Percentiles rank a stretch among this genome's conserved stretches.
phyloP scores from a whole-genome alignment of 2,329 filamentous ascomycete species.

The Raffaelea deltoideospora region DNA sequence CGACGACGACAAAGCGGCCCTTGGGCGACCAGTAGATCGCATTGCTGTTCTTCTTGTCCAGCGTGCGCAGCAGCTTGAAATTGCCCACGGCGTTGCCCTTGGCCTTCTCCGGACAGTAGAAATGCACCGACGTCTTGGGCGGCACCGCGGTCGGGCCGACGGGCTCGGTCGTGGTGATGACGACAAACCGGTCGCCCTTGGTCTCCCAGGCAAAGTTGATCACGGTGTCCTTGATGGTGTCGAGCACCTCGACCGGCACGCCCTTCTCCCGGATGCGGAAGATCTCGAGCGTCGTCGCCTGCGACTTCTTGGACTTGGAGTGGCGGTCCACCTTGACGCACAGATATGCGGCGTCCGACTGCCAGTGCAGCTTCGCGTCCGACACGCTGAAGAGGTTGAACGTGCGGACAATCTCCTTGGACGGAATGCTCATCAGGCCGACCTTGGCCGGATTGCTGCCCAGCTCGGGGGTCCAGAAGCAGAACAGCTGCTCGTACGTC shows the following conservation, averaged over 20 bases:
- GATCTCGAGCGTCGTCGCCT: constrained; percentile 93
- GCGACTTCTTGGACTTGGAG: constrained; percentile 97
- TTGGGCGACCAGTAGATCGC: constrained; percentile 98
- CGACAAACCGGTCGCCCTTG: constrained; percentile 91
- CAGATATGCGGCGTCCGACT: constrained; percentile 83
- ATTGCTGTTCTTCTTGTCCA: constrained; percentile 99
- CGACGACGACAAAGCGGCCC: constrained; percentile 88
- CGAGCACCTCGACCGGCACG: constrained; percentile 93
- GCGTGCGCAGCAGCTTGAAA: constrained; percentile 88
- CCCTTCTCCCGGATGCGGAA: constrained; percentile 97
- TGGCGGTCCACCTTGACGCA: constrained; percentile 98
- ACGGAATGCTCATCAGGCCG: constrained; percentile 87
- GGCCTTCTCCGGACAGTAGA: constrained; percentile 92
- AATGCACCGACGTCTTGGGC: constrained; percentile 86
- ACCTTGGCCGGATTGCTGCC: constrained; percentile 97
- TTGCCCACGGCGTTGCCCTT: constrained; percentile 73
- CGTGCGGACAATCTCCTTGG: constrained; percentile 84
- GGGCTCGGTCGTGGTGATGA: constrained; percentile 87
- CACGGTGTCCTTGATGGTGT: constrained; percentile 94
- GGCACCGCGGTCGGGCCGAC: constrained; percentile 63
- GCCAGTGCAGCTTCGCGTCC: constrained; percentile 97
- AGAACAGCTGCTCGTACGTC: constrained; percentile 87
- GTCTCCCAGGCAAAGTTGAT: constrained; percentile 99
- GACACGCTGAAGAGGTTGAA: constrained; percentile 97
- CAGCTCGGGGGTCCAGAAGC: constrained; percentile 97